These are phyloP conservation scores for Cladosporium sp. DNA, from an alignment of 2,329 filamentous ascomycete species.

Conservation along the genomic window DNA sequence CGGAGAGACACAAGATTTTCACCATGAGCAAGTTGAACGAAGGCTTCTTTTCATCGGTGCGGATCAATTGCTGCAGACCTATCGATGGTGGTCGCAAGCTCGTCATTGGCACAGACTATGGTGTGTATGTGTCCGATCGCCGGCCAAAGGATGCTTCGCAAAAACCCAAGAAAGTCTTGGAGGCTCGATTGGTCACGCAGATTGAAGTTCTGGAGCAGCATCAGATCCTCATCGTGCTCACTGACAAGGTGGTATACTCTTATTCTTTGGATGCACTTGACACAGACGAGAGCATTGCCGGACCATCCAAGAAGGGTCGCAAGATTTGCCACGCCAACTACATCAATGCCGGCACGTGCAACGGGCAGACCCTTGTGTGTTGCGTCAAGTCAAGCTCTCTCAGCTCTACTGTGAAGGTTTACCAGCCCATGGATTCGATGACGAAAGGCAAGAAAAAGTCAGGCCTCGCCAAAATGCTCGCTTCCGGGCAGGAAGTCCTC, in stretches of 20 bases:
- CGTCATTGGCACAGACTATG: slow-evolving; percentile 89
- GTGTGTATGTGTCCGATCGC: slow-evolving; percentile 87
- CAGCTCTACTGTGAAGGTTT: slow-evolving; percentile 98
- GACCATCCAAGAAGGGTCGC: slow-evolving; percentile 78
- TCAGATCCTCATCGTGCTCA: slow-evolving; percentile 80
- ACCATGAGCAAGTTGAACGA: slow-evolving; percentile 69
- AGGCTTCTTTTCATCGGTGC: slow-evolving; percentile 87
- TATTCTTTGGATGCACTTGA: slow-evolving; percentile 86
- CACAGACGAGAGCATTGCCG: slow-evolving; percentile 67
- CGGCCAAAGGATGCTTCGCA: slow-evolving; percentile 74
- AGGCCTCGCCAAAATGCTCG: slow-evolving; percentile 93
- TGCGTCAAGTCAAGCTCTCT: slow-evolving; percentile 92
- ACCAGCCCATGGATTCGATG: slow-evolving; percentile 92
- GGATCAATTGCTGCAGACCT: slow-evolving; percentile 91
- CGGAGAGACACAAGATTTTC: slow-evolving; percentile 69
- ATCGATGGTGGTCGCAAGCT: slow-evolving; percentile 94
- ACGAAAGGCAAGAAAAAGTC: slow-evolving; percentile 87
- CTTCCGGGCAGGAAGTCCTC: slow-evolving; percentile 85
- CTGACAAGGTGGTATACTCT: slow-evolving; percentile 88
- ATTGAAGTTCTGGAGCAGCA: slow-evolving; percentile 96
- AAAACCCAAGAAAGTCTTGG: slow-evolving; percentile 77
- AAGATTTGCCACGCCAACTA: slow-evolving; percentile 99
- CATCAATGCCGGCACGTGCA: slow-evolving; percentile 94
- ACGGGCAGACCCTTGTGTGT: slow-evolving; percentile 90
- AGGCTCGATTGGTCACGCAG: slow-evolving; percentile 83